A percentile compares a stretch with the other conserved stretches of the same genome.
These are phyloP conservation scores for Sphaerulina vaccinii DNA, from an alignment of 2,329 filamentous ascomycete species.

Conservation along the genomic window DNA sequence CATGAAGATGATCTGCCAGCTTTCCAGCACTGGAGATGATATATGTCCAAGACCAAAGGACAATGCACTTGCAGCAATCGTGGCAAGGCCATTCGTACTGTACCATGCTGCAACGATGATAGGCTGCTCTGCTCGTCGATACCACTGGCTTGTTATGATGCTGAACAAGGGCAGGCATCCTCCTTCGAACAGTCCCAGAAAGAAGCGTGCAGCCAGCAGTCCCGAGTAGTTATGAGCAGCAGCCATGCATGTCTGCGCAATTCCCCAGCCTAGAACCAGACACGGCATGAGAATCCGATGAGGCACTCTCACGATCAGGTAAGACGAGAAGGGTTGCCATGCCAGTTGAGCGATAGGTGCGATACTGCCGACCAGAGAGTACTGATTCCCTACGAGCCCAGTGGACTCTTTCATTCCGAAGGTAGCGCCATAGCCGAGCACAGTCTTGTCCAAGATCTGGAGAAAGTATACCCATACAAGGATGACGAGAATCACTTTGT, in stretches of 20 bases:
- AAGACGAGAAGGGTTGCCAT: conserved; percentile 65
- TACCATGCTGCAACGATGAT: conserved; percentile 31
- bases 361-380: conserved; percentile 49
- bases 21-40: conserved; percentile 20
- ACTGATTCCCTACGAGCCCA: conserved; percentile 49
- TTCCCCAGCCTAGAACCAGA: conserved; percentile 62
- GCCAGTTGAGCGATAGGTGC: conserved; percentile 55
- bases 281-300: conserved; percentile 65
- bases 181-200: conserved; percentile 65
- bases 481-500: conserved; percentile 57
- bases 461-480: conserved; percentile 61
- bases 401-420: conserved; percentile 48
- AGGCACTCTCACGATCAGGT: conserved; percentile 62
- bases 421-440: conserved; percentile 49
- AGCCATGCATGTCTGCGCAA: conserved; percentile 60
- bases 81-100: conserved; percentile 29
- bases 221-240: conserved; percentile 58
- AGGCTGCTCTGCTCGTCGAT: conserved; percentile 31
- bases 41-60: conserved; percentile 28
- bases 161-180: conserved; percentile 66
- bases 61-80: conserved; percentile 26
- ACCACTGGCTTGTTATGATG: conserved; percentile 41
- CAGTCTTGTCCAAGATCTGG: conserved; percentile 55
- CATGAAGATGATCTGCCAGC: conserved; percentile 36
- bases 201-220: conserved; percentile 61